Percentiles rank a stretch among this genome's conserved stretches.
Conservation (phyloP, 371 early-diverging fungal species). For the Circinella umbellata region DNA sequence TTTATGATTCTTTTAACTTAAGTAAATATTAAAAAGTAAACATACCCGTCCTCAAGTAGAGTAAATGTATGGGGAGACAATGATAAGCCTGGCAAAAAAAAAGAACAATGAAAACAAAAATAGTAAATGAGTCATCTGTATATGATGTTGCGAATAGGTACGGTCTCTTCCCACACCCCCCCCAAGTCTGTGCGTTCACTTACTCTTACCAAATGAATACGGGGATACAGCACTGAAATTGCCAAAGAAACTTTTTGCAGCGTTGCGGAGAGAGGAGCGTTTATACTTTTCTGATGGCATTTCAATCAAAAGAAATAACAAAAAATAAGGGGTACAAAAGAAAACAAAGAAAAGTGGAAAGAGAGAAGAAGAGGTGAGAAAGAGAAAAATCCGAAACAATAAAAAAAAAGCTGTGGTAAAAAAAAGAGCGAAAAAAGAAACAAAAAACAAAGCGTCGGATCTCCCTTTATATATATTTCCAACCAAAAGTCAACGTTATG, state of each 20-base stretch:
- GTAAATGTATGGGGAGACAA: conserved; percentile 5
- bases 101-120: too few relatives aligned
- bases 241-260: conserved; percentile 10
- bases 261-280: neutral
- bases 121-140: too few relatives aligned
- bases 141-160: too few relatives aligned
- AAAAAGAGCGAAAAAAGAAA: neutral
- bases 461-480: neutral
- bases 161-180: neutral
- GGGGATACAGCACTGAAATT: conserved; percentile 14
- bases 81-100: neutral
- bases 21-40: neutral
- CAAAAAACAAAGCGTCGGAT: neutral
- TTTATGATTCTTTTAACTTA: neutral
- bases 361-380: too few relatives aligned
- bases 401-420: neutral
- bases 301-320: neutral
- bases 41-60: neutral
- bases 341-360: neutral
- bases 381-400: too few relatives aligned
- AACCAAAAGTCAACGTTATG: neutral
- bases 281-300: conserved; percentile 9
- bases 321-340: neutral
- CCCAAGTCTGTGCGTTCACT: conserved; percentile 5
- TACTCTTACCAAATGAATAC: conserved; percentile 8